phyloP scores from a whole-genome alignment of 257 asterid species.

The Fraxinus pennsylvanica region DNA sequence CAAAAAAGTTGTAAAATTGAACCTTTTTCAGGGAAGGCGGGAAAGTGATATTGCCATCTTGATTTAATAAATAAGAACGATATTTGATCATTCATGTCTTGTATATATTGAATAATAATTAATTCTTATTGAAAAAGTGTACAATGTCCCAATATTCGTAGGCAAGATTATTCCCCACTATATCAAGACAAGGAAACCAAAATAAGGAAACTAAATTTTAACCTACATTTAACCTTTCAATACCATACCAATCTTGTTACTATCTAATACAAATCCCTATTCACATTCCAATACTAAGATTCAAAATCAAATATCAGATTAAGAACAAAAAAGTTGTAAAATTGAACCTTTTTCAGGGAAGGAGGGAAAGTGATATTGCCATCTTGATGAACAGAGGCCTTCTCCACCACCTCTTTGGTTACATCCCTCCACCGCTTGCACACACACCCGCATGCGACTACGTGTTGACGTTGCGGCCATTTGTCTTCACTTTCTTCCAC shows the following conservation, averaged over 20 bases:
- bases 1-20: too few species aligned
- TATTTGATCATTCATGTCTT: too few species aligned
- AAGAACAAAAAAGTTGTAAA: neutral
- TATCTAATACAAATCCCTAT: neutral
- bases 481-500: slow-evolving; percentile 71
- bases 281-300: neutral
- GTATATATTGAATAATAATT: too few species aligned
- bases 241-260: neutral
- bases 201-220: too few species aligned
- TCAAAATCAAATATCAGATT: slow-evolving; percentile 1
- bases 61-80: too few species aligned
- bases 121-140: too few species aligned
- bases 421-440: slow-evolving; percentile 90
- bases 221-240: neutral
- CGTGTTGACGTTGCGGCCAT: slow-evolving; percentile 87
- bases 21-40: too few species aligned
- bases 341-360: slow-evolving; percentile 76
- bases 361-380: slow-evolving; percentile 84
- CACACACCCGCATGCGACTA: slow-evolving; percentile 88
- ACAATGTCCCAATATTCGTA: too few species aligned
- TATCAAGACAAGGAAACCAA: too few species aligned
- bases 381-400: slow-evolving; percentile 42
- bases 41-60: too few species aligned
- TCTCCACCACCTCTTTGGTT: slow-evolving; percentile 66
- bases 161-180: too few species aligned